Conservation (phyloP, 352 stramenopile species). For the Phytophthora multivora region DNA sequence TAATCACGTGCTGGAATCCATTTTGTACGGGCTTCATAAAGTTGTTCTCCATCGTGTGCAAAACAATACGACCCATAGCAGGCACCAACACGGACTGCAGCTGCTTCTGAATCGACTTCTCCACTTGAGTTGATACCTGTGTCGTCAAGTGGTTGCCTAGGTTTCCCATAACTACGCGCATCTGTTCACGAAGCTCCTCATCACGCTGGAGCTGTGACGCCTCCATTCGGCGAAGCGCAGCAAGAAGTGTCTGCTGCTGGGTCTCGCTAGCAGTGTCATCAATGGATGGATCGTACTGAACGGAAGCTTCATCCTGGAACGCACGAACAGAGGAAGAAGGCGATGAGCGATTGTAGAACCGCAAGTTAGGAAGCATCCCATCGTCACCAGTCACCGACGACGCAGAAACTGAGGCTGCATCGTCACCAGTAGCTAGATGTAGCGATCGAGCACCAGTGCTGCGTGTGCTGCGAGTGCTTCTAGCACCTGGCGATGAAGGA, state of each 20-base stretch:
- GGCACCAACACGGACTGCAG: slow-evolving; percentile 81
- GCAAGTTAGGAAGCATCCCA: slow-evolving; percentile 48
- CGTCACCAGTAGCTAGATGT: slow-evolving; percentile 42
- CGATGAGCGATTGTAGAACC: slow-evolving; percentile 73
- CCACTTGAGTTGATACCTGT: slow-evolving; percentile 69
- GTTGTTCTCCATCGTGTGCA: slow-evolving; percentile 91
- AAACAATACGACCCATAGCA: slow-evolving; percentile 84
- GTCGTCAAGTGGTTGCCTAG: slow-evolving; percentile 61
- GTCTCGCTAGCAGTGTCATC: slow-evolving; percentile 66
- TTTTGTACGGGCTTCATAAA: slow-evolving; percentile 88
- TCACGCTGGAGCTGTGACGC: slow-evolving; percentile 66
- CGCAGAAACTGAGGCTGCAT: slow-evolving; percentile 42
- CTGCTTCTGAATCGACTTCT: slow-evolving; percentile 87
- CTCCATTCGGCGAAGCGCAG: slow-evolving; percentile 76
- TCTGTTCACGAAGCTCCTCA: slow-evolving; percentile 73
- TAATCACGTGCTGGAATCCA: slow-evolving; percentile 78
- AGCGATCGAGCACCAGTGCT: slow-evolving; percentile 34
- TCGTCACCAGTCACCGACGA: slow-evolving; percentile 66
- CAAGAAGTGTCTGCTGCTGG: slow-evolving; percentile 59
- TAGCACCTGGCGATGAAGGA: slow-evolving; percentile 44
- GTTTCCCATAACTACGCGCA: slow-evolving; percentile 62
- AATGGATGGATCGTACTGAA: slow-evolving; percentile 71
- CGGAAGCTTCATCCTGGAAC: slow-evolving; percentile 78
- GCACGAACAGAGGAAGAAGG: slow-evolving; percentile 80
- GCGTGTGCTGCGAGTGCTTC: slow-evolving; percentile 36